Conservation (phyloP, 257 asterid genomes). For the Handroanthus guayacan region DNA sequence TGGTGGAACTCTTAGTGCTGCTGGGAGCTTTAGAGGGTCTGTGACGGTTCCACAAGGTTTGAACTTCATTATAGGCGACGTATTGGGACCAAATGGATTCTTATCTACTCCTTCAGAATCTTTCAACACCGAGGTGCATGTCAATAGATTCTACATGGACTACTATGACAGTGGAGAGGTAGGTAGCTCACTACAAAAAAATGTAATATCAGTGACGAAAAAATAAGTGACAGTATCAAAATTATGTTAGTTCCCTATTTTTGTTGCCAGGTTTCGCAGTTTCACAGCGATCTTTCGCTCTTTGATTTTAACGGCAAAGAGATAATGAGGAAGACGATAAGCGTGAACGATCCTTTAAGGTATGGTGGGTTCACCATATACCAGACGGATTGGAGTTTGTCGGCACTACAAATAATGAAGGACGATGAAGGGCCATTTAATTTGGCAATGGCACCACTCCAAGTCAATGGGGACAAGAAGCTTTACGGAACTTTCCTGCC, state of each 20-base stretch:
- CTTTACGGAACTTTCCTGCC: conserved; percentile 89
- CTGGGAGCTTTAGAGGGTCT: conserved; percentile 78
- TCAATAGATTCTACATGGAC: conserved; percentile 77
- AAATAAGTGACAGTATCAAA: not conserved
- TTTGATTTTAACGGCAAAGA: conserved; percentile 83
- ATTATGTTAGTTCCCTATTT: not conserved
- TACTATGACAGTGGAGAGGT: conserved; percentile 93
- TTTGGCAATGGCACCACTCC: conserved; percentile 92
- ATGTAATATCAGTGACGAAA: no score
- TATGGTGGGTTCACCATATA: conserved; percentile 79
- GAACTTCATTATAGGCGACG: conserved; percentile 79
- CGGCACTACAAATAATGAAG: conserved; percentile 75
- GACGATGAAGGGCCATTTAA: conserved; percentile 90
- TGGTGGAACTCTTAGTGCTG: conserved; percentile 91
- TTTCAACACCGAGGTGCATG: conserved; percentile 87
- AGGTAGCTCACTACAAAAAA: conserved; percentile 13
- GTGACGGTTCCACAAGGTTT: conserved; percentile 92
- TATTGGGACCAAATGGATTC: conserved; percentile 66
- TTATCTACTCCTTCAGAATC: conserved; percentile 78
- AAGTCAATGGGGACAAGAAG: conserved; percentile 86
- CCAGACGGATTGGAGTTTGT: conserved; percentile 76
- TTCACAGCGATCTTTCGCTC: conserved; percentile 84
- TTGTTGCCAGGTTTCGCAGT: conserved; percentile 77
- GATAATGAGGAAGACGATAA: conserved; percentile 80
- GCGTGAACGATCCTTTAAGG: conserved; percentile 91